Evolutionary conservation across 192 early-diverging fungal genomes (phyloP), one percentile per base, ranked within the genome.

Genomic region (Umbelopsis vinacea): DNA sequence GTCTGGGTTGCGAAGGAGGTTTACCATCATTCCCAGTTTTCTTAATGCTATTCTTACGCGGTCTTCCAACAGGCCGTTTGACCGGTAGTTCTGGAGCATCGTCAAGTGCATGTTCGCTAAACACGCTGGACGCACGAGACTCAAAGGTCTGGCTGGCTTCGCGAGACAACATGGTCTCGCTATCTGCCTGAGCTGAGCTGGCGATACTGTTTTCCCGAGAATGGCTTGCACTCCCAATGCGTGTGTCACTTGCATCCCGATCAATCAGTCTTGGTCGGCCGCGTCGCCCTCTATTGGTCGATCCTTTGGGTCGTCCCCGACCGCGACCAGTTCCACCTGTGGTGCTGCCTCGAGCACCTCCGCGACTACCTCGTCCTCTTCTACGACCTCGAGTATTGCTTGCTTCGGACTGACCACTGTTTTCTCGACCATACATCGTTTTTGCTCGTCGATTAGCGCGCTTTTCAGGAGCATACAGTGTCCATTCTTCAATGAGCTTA

Each of bases 401-500:
- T 22, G 47, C 66, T 67, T 46, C 45, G n/a, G 66, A 46, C 46
- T 67, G 37, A 3, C 50, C 69, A 6, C 47, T 67, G 19, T 79
- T 69, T 10, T 79, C 77, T 68, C 74, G 74, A 2, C 73, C 77
- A 53, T 79, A 74, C 50, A 79, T 67, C 9, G 52, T 29, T 24
- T 74, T 74, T 6, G 73, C 69, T 21, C 69, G 70, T 10, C 77
- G 57, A 23, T 69, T 60, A 0, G 72, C 40, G 23, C 77, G 57
- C 19, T 73, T 79, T 24, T 79, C 77, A 0, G 77, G 74, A 4
- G 77, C 74, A 68, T 74, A 79, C 73, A 74, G 71, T 52, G 82
- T 79, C 81, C 85, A 88, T 73, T 88, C 87, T 21, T 74, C 76
- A 23, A 86, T 48, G 12, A 88, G 50, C n/a, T 76, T 82, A 10